Conservation (phyloP, 495 filamentous ascomycete species). For the Elasticomyces elasticus region DNA sequence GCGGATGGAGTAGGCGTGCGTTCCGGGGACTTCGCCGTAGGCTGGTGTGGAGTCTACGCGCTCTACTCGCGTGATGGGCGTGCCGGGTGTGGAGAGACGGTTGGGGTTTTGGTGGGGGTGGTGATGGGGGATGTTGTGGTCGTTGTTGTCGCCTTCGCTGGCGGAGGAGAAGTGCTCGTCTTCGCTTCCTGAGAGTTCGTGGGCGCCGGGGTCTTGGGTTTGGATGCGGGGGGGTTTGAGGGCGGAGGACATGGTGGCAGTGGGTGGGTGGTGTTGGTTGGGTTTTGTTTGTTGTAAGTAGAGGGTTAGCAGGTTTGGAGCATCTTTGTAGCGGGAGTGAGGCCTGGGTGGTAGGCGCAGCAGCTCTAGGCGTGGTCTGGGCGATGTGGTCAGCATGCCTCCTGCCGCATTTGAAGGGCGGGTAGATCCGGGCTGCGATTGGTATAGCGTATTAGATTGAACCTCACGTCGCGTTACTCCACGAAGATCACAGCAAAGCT, state of each 20-base stretch:
- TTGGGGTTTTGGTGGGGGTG: conserved; percentile 17
- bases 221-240: conserved; percentile 31
- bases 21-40: conserved; percentile 56
- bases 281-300: too few species aligned
- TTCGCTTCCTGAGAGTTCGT: conserved; percentile 53
- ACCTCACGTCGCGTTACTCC: too few species aligned
- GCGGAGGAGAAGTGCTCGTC: conserved; percentile 89
- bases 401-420: too few species aligned
- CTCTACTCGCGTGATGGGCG: conserved; percentile 54
- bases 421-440: too few species aligned
- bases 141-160: conserved; percentile 49
- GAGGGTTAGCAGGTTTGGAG: neutral
- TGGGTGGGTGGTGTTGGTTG: neutral
- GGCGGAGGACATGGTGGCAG: conserved; percentile 19
- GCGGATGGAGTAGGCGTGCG: conserved; percentile 47
- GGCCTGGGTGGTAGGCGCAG: too few species aligned
- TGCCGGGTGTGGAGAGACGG: conserved; percentile 40
- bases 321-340: too few species aligned
- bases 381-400: too few species aligned
- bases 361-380: too few species aligned
- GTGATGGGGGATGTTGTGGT: conserved; percentile 12
- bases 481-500: too few species aligned
- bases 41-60: conserved; percentile 44
- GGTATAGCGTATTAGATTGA: too few species aligned
- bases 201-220: conserved; percentile 69